phyloP scores from a whole-genome alignment of 306 rosid species.

The Casuarina equisetifolia region DNA sequence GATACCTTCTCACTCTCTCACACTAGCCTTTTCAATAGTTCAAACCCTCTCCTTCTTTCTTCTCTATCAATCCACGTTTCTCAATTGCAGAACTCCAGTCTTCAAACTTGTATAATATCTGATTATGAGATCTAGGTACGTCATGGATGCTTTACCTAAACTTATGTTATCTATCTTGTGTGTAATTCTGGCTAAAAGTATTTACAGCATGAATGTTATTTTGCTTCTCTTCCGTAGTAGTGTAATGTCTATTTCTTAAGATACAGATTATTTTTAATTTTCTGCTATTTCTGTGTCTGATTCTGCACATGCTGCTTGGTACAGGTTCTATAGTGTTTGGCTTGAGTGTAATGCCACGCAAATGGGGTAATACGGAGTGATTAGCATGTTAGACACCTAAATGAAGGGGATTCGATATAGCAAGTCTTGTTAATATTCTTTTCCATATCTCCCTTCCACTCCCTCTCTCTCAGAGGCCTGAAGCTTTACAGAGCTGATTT shows the following conservation, averaged over 20 bases:
- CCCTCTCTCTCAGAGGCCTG: not conserved
- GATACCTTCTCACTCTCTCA: constrained; percentile 34
- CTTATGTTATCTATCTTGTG: constrained; percentile 11
- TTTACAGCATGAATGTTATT: too few species aligned
- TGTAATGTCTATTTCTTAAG: too few species aligned
- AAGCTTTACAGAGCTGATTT: not conserved
- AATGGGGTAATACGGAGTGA: not conserved
- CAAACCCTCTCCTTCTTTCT: constrained; percentile 15
- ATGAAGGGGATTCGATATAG: constrained; percentile 8
- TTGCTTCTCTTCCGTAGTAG: too few species aligned
- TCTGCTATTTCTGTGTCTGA: not conserved
- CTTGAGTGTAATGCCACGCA: not conserved
- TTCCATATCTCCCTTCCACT: constrained; percentile 12
- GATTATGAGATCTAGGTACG: constrained; percentile 53
- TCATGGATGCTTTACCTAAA: constrained; percentile 26
- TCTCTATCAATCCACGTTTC: constrained; percentile 29
- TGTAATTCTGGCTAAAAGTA: not conserved
- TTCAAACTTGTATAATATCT: constrained; percentile 16
- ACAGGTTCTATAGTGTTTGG: constrained; percentile 2
- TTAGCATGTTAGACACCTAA: not conserved
- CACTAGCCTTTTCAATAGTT: constrained; percentile 35
- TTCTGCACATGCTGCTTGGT: constrained; percentile 1
- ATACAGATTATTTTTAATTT: not conserved
- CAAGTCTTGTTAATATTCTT: constrained; percentile 31
- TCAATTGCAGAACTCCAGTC: constrained; percentile 5